A percentile compares a stretch with the other conserved stretches of the same genome.
phyloP scores from a whole-genome alignment of 2,329 filamentous ascomycete species.

The Aureobasidium lini region DNA sequence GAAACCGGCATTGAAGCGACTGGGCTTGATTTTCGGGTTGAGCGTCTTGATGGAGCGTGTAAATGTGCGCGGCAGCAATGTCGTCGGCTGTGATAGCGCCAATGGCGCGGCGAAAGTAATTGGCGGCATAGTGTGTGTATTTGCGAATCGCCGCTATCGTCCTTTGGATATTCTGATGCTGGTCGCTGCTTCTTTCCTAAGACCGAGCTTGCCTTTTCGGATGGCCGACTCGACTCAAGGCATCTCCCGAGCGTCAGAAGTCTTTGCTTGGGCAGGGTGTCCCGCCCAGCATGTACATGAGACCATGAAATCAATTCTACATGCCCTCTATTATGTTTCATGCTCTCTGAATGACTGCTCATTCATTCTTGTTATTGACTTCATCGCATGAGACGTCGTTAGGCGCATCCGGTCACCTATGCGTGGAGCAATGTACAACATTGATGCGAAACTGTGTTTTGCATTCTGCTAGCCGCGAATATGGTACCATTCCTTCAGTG shows the following conservation, averaged over 20 bases:
- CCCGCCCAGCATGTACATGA: neutral
- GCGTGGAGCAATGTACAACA: too few relatives aligned
- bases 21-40: constrained; percentile 41
- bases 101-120: constrained; percentile 1
- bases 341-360: neutral
- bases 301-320: neutral
- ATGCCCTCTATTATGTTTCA: neutral
- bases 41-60: constrained; percentile 50
- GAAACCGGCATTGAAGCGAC: constrained; percentile 47
- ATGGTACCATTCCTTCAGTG: too few relatives aligned
- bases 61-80: constrained; percentile 21
- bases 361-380: too few relatives aligned
- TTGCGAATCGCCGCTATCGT: neutral
- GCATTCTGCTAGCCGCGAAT: too few relatives aligned
- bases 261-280: neutral
- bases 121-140: constrained; percentile 2
- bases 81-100: neutral
- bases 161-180: neutral
- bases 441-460: too few relatives aligned
- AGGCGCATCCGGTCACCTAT: too few relatives aligned
- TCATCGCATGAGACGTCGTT: too few relatives aligned
- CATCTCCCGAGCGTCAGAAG: constrained; percentile 8
- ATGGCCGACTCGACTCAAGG: neutral
- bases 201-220: neutral
- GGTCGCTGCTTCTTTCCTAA: constrained; percentile 3